Evolutionary conservation across 2,329 filamentous ascomycete genomes (phyloP).

Genomic region (Thelonectria discophora): DNA sequence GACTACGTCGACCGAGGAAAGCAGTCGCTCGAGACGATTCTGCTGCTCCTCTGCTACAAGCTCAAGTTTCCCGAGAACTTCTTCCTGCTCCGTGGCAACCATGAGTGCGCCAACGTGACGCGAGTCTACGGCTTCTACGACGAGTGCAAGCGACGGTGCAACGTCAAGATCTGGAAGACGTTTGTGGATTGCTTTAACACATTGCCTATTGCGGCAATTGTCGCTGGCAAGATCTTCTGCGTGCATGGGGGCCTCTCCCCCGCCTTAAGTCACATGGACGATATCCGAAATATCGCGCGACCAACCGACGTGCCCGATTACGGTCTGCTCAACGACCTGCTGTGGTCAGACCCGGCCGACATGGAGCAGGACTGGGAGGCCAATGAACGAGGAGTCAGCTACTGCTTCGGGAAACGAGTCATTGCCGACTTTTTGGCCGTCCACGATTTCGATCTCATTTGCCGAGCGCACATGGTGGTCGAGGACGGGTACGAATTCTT

Average conservation of each 20-base stretch:
- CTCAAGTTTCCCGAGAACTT: conserved; percentile 99
- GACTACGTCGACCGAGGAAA: conserved; percentile 99
- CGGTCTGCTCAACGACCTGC: conserved; percentile 89
- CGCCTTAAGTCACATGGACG: conserved; percentile 94
- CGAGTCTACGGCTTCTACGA: conserved; percentile 99
- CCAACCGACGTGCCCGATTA: conserved; percentile 98
- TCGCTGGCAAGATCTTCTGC: conserved; percentile 97
- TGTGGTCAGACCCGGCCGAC: conserved; percentile 98
- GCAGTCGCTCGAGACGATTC: conserved; percentile 98
- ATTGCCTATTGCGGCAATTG: conserved; percentile 94
- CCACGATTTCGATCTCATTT: conserved; percentile 97
- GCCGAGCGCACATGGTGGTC: conserved; percentile 98
- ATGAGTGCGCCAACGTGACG: conserved; percentile 98
- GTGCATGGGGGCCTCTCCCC: conserved; percentile 95
- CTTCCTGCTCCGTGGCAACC: conserved; percentile 97
- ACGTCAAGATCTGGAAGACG: conserved; percentile 99
- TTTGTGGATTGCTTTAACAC: conserved; percentile 99
- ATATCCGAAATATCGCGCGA: conserved; percentile 93
- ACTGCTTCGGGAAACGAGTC: conserved; percentile 98
- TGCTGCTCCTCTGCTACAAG: conserved; percentile 96
- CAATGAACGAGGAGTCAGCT: conserved; percentile 95
- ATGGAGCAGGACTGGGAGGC: conserved; percentile 99
- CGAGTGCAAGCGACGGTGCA: conserved; percentile 98
- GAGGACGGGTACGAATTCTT: conserved; percentile 99
- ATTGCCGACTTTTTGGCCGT: conserved; percentile 94